Base-by-base conservation (phyloP, 106 monocot species). In the Allium sativum region DNA sequence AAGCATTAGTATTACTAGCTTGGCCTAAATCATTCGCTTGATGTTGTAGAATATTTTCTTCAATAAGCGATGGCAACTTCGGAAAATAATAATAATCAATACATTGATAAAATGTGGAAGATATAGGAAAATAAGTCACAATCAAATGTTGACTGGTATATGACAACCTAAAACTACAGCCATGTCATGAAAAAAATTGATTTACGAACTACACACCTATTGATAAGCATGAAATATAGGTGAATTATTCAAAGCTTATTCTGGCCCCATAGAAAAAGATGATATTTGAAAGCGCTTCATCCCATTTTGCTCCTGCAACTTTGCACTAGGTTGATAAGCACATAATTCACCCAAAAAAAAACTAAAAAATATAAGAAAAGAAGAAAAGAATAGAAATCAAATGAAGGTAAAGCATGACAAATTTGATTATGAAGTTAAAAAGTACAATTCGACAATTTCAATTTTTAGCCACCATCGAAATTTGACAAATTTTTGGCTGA, bases 1-100 rank as follows among this genome's bases (percentile, higher is more conserved):
- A 67, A 68, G 67, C 72, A 78, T 21, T 65, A 31, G n/a, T n/a
- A n/a, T 8, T 59, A 73, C 66, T 78, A 44, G 70, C 19, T 45
- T 50, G 48, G 53, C 44, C 52, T 42, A 58, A 58, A 70, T 59
- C 16, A 48, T 55, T 61, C 15, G 58, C 45, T 44, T 69, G 71
- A 48, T 68, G 22, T 11, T 74, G 60, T n/a, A 48, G 54, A 12
- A 14, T 51, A 58, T 77, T 68, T 44, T 52, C 65, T 20, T 72
- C 59, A 50, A 18, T 50, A 0, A 56, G 41, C 18, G 45, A 59
- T 53, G 68, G 42, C 21, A 65, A 46, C 52, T 52, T 9, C 44
- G 65, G 42, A 21, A 15, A 15, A 18, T 46, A 21, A 62, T 3
- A 62, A 15, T 3, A 15, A 47, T 8, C 8, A 12, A 47, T 8